Conservation (phyloP, 2,329 filamentous ascomycete species). For the Aphanoascus verrucosus region DNA sequence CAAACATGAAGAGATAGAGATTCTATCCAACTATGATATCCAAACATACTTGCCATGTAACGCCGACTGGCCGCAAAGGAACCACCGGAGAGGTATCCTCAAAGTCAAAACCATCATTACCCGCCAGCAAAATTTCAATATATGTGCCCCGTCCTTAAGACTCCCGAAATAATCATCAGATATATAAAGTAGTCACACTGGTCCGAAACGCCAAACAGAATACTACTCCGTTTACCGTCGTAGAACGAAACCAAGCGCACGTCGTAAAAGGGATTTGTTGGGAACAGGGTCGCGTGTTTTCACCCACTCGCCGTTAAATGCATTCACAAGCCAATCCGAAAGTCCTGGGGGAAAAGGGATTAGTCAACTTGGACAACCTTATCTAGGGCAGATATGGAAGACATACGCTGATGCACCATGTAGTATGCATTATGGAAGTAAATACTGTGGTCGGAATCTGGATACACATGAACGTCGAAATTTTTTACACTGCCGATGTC, state of each 20-base stretch:
- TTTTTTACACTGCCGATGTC: slow-evolving; percentile 76
- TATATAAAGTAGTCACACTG: not conserved
- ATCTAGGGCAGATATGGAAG: not conserved
- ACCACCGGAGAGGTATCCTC: no score
- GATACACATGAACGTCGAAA: slow-evolving; percentile 94
- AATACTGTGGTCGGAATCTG: slow-evolving; percentile 90
- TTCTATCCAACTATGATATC: no score
- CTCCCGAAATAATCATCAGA: not conserved
- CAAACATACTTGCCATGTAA: no score
- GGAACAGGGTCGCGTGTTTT: slow-evolving; percentile 45
- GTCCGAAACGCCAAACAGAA: not conserved
- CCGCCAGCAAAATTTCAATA: not conserved
- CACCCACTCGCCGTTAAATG: slow-evolving; percentile 94
- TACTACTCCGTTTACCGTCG: not conserved
- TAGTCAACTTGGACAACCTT: not conserved
- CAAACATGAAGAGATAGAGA: no score
- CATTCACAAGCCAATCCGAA: slow-evolving; percentile 83
- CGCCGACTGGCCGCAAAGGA: no score
- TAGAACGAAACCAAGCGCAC: slow-evolving; percentile 1
- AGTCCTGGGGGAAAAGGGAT: slow-evolving; percentile 23
- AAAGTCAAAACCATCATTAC: no score
- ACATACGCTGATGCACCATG: slow-evolving; percentile 88
- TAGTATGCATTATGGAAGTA: slow-evolving; percentile 86
- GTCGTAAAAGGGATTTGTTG: slow-evolving; percentile 23
- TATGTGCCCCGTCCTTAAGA: not conserved